phyloP scores from a whole-genome alignment of 495 filamentous ascomycete species.

The Lentithecium fluviatile region DNA sequence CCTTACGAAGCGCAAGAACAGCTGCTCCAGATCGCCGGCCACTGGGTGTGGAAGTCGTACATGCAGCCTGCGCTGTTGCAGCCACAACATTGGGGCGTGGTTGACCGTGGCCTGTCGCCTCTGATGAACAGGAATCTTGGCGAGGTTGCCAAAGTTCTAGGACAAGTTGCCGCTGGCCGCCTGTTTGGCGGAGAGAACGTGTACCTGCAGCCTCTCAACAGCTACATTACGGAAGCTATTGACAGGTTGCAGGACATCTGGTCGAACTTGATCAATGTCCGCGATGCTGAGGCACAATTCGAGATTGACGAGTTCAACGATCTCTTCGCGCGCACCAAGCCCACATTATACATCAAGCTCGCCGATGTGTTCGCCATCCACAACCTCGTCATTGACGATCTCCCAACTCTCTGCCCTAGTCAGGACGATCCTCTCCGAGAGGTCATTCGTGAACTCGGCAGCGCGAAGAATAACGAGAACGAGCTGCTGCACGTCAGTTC shows the following conservation, averaged over 20 bases:
- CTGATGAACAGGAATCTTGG: slow-evolving; percentile 90
- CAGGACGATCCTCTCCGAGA: slow-evolving; percentile 89
- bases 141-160: slow-evolving; percentile 86
- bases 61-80: slow-evolving; percentile 82
- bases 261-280: slow-evolving; percentile 72
- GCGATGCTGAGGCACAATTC: slow-evolving; percentile 83
- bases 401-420: slow-evolving; percentile 69
- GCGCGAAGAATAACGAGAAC: slow-evolving; percentile 90
- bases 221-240: slow-evolving; percentile 81
- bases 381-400: slow-evolving; percentile 75
- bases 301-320: slow-evolving; percentile 99
- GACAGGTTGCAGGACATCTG: slow-evolving; percentile 76
- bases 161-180: slow-evolving; percentile 79
- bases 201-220: slow-evolving; percentile 91
- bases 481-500: slow-evolving; percentile 85
- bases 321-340: slow-evolving; percentile 90
- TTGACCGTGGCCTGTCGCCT: slow-evolving; percentile 81
- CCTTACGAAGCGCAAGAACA: slow-evolving; percentile 72
- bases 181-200: slow-evolving; percentile 92
- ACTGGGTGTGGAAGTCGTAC: slow-evolving; percentile 93
- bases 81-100: slow-evolving; percentile 85
- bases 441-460: slow-evolving; percentile 87
- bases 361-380: slow-evolving; percentile 96
- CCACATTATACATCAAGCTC: slow-evolving; percentile 98
- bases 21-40: slow-evolving; percentile 77